Conservation (phyloP, 371 early-diverging fungal species). For the Fennellomyces sp. region DNA sequence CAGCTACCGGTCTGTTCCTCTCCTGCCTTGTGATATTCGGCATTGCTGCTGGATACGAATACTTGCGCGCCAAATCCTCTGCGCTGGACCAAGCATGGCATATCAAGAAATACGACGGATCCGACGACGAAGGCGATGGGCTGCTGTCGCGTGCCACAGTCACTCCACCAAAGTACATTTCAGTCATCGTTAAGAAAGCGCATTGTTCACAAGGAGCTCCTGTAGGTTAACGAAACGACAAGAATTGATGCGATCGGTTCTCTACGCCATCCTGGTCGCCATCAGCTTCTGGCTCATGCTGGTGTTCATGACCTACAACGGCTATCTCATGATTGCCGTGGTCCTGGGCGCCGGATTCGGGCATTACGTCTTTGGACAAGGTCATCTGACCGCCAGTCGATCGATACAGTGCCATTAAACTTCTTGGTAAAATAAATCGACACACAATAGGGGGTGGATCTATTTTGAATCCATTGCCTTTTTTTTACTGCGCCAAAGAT, state of each 20-base stretch:
- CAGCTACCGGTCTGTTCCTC: constrained; percentile 44
- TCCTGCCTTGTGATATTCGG: constrained; percentile 62
- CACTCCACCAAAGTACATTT: too few species aligned
- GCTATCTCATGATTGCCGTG: constrained; percentile 72
- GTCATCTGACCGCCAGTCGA: constrained; percentile 24
- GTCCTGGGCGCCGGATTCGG: constrained; percentile 77
- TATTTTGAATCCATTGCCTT: too few species aligned
- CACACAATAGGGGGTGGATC: too few species aligned
- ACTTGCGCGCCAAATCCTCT: constrained; percentile 52
- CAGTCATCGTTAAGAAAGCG: too few species aligned
- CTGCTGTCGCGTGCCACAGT: too few species aligned
- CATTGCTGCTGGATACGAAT: constrained; percentile 68
- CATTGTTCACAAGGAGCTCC: too few species aligned
- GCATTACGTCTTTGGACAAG: constrained; percentile 63
- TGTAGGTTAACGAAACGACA: constrained; percentile 43
- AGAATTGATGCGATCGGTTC: constrained; percentile 55
- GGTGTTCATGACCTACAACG: constrained; percentile 90
- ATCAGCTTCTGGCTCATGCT: constrained; percentile 83
- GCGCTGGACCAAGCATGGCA: constrained; percentile 49
- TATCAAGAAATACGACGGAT: background rate
- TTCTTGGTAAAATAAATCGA: background rate
- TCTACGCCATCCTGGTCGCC: constrained; percentile 69
- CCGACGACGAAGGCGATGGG: background rate
- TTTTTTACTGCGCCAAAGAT: too few species aligned
- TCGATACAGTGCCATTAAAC: constrained; percentile 51